Base-by-base conservation (phyloP, 2,329 filamentous ascomycete species). In the Pezicula radicicola region DNA sequence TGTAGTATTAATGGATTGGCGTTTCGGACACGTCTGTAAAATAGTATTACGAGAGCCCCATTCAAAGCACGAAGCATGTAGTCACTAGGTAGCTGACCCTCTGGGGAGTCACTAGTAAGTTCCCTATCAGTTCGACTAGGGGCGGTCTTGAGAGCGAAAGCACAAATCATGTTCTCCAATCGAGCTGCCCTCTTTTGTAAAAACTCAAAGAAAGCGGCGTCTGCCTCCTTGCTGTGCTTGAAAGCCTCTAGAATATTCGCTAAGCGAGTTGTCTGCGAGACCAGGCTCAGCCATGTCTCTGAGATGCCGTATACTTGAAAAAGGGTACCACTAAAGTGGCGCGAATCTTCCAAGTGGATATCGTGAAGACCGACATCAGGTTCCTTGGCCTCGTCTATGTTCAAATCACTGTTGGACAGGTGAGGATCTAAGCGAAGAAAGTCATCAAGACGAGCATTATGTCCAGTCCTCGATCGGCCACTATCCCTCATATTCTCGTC, bases 191-290 rank as follows among this genome's bases (percentile, higher is more conserved):
- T 41, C 35, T 42, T 40, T 49, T 49, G 47, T 6, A 49, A 30
- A 28, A 49, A 41, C 13, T 49, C 47, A 3, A 40, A 27, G 30
- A 49, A 49, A n/a, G 35, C 8, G 18, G 33, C 9, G 27, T 50
- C 39, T 30, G 40, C 48, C 8, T 46, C 48, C 13, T 36, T 46
- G 16, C 41, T 46, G 21, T 50, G 28, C 27, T 28, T 46, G 8
- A 39, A 19, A 55, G 62, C 33, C 67, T 65, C 50, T 42, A 67
- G 55, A 4, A 68, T 62, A 46, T 72, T 74, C 13, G 72, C 72
- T 12, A 75, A 59, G 27, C 72, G 62, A 1, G 71, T 74, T 1
- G 72, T 73, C 51, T 74, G 72, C 1, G 72, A 75, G 13, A 75
- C 62, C 3, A 74, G 62, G 33, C 69, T 72, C 2, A 75, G 63